Conservation (phyloP, 2,329 filamentous ascomycete species). For the Periconia macrospinosa region DNA sequence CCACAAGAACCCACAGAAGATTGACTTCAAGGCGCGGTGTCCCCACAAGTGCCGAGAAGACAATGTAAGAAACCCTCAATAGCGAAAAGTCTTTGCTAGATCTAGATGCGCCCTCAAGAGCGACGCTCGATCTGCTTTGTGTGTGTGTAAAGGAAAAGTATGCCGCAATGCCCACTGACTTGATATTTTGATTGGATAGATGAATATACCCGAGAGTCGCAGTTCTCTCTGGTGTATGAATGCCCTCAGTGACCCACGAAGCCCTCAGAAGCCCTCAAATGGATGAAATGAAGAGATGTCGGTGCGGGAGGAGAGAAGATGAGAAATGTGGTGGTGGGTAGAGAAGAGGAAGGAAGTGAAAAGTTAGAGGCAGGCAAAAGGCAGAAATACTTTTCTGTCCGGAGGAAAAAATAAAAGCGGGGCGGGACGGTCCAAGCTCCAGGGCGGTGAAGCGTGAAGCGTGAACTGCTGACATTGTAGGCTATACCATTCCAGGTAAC, state of each 20-base stretch:
- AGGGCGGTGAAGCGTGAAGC: too few relatives aligned
- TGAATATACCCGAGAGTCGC: slow-evolving; percentile 2
- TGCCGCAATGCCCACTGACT: slow-evolving; percentile 46
- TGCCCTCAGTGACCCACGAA: slow-evolving; percentile 17
- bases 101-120: slow-evolving; percentile 40
- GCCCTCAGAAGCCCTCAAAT: slow-evolving; percentile 36
- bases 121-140: slow-evolving; percentile 37
- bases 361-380: background rate
- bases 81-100: slow-evolving; percentile 44
- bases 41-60: slow-evolving; percentile 56
- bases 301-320: slow-evolving; percentile 15
- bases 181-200: slow-evolving; percentile 37
- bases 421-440: background rate
- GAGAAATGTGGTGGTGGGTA: slow-evolving; percentile 12
- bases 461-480: too few relatives aligned
- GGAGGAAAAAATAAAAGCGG: background rate
- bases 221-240: slow-evolving; percentile 25
- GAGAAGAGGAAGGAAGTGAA: slow-evolving; percentile 11
- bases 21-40: slow-evolving; percentile 52
- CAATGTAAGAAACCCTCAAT: slow-evolving; percentile 45
- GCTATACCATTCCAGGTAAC: too few relatives aligned
- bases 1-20: slow-evolving; percentile 51
- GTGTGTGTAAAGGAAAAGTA: slow-evolving; percentile 43
- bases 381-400: background rate
- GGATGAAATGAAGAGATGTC: slow-evolving; percentile 12